phyloP scores from a whole-genome alignment of 2,329 filamentous ascomycete species.

The Phyllosticta citribraziliensis region DNA sequence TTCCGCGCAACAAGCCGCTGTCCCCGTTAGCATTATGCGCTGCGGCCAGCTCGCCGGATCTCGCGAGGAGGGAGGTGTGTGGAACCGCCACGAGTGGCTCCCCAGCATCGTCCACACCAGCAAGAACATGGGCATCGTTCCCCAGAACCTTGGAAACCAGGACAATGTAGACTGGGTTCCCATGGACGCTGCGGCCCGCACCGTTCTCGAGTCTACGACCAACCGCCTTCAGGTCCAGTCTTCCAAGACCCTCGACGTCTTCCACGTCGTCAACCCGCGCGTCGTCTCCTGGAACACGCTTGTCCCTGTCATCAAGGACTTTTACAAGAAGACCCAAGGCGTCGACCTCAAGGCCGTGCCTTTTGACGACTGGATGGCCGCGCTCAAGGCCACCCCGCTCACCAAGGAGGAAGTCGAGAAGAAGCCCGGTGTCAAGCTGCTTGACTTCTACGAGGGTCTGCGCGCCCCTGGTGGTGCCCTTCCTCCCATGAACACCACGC shows the following conservation, averaged over 20 bases:
- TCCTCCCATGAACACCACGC: constrained; percentile 2
- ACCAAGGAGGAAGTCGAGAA: constrained; percentile 4
- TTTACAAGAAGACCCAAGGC: not conserved
- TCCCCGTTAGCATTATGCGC: constrained; percentile 18
- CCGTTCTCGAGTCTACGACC: constrained; percentile 2
- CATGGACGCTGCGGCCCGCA: constrained; percentile 8
- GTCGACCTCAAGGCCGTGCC: not conserved
- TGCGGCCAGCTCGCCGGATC: constrained; percentile 25
- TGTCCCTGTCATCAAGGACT: constrained; percentile 7
- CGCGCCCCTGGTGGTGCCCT: constrained; percentile 5
- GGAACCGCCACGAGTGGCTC: constrained; percentile 21
- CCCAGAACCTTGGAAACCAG: constrained; percentile 13
- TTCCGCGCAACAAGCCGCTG: constrained; percentile 19
- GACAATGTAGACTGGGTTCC: constrained; percentile 21
- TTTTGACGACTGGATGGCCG: constrained; percentile 10
- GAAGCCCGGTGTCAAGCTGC: constrained; percentile 13
- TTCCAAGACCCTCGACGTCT: constrained; percentile 10
- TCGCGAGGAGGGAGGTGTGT: constrained; percentile 13
- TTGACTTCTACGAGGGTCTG: constrained; percentile 13
- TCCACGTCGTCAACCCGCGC: constrained; percentile 12
- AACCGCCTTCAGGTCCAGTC: not conserved
- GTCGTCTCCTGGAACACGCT: constrained; percentile 8
- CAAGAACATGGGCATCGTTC: constrained; percentile 15
- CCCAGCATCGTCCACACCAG: constrained; percentile 19
- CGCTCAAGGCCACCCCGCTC: constrained; percentile 5